A percentile compares a stretch with the other conserved stretches of the same genome.
These are phyloP conservation scores for Porcisia hertigi DNA, from an alignment of 208 protist genomes.

Conservation along the genomic window DNA sequence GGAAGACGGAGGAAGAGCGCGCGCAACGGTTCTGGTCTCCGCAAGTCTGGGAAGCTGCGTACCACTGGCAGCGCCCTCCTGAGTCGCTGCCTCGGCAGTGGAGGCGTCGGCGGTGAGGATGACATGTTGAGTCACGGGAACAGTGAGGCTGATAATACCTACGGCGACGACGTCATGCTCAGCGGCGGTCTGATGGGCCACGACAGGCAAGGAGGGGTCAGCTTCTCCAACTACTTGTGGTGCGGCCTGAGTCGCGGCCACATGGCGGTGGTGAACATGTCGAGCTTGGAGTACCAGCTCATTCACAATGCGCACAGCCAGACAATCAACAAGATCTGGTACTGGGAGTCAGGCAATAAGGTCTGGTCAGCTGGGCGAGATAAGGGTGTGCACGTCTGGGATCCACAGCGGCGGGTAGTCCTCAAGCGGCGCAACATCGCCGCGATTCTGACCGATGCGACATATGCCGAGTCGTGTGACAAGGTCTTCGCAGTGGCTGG, in stretches of 20 bases:
- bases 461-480: constrained; percentile 53
- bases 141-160: constrained; percentile 5
- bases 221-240: constrained; percentile 55
- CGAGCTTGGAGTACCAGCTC: constrained; percentile 37
- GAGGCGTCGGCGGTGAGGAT: constrained; percentile 10
- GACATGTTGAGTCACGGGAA: constrained; percentile 3
- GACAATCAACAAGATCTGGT: constrained; percentile 77
- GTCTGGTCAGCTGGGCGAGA: constrained; percentile 88
- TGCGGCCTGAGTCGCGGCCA: constrained; percentile 75
- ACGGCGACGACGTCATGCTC: neutral
- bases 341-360: constrained; percentile 54
- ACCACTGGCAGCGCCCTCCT: neutral
- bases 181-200: neutral
- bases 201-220: constrained; percentile 5
- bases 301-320: constrained; percentile 74
- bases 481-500: constrained; percentile 83
- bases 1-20: constrained; percentile 24
- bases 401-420: constrained; percentile 74
- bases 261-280: constrained; percentile 76
- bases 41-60: constrained; percentile 18
- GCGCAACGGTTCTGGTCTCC: constrained; percentile 13
- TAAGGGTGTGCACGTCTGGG: constrained; percentile 85
- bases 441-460: constrained; percentile 69
- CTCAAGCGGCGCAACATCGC: constrained; percentile 86
- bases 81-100: neutral